A percentile compares a stretch with the other conserved stretches of the same genome.
These are phyloP conservation scores for Asterella californica DNA, from an alignment of 225 moss, liverwort and hornwort genomes.

Conservation along the genomic window DNA sequence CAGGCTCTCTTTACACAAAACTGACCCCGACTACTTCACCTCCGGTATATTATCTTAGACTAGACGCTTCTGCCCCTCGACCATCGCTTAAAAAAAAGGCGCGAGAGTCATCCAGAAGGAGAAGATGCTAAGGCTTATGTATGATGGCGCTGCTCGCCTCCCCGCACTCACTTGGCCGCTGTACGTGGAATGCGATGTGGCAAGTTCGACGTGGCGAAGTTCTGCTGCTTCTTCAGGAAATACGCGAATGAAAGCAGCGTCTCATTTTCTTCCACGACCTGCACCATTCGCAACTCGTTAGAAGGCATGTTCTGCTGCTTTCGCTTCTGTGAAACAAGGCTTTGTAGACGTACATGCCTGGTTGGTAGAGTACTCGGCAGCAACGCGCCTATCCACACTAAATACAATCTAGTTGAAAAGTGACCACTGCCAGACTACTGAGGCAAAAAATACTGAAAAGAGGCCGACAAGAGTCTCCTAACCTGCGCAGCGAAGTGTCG, in stretches of 20 bases:
- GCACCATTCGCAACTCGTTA: background rate
- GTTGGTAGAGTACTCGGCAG: background rate
- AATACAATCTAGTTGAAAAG: too few species aligned
- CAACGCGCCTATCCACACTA: background rate
- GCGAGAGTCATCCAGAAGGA: conserved; percentile 38
- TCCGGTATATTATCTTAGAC: conserved; percentile 24
- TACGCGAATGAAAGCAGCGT: conserved; percentile 76
- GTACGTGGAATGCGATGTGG: conserved; percentile 78
- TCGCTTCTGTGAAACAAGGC: background rate
- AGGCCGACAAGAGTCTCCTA: background rate
- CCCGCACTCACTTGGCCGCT: conserved; percentile 56
- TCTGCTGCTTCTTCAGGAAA: conserved; percentile 85
- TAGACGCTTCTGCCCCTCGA: conserved; percentile 35
- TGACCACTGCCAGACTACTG: background rate
- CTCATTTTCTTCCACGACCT: conserved; percentile 99
- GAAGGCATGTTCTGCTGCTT: too few species aligned
- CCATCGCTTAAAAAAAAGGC: conserved; percentile 28
- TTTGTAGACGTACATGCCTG: background rate
- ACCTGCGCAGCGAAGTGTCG: conserved; percentile 97
- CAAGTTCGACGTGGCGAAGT: conserved; percentile 66
- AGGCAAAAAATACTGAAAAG: too few species aligned
- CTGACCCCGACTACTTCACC: conserved; percentile 40
- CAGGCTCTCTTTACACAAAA: conserved; percentile 48
- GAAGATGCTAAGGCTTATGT: conserved; percentile 24
- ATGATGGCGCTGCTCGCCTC: conserved; percentile 5